Percentiles rank a stretch among this genome's conserved stretches.
Evolutionary conservation across 169 alveolate species (phyloP).

Genomic region (Eimeria praecox): DNA sequence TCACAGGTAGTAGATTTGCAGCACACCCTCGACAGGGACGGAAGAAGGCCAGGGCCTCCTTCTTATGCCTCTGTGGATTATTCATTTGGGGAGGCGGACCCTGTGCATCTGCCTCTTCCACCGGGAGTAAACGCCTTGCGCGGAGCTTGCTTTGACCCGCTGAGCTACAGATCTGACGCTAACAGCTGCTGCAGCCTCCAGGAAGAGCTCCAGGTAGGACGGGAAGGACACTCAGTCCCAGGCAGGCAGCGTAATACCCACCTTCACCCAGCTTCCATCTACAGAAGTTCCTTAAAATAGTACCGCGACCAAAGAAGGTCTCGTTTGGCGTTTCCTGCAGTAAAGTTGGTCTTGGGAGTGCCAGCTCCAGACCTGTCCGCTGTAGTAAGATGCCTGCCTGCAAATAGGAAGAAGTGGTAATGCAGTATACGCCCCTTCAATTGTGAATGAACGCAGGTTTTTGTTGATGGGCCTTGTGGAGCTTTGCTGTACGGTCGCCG

Average conservation of each 20-base stretch:
- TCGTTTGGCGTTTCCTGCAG: neutral
- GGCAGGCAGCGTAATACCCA: neutral
- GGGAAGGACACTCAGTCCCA: neutral
- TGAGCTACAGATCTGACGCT: slow-evolving; percentile 38
- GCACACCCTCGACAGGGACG: slow-evolving; percentile 49
- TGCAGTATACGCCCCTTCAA: neutral
- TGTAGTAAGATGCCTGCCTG: neutral
- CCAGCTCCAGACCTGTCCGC: neutral
- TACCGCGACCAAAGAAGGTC: neutral
- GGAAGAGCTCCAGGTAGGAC: slow-evolving; percentile 76
- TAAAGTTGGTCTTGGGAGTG: neutral
- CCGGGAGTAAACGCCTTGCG: slow-evolving; percentile 53
- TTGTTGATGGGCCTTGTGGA: slow-evolving; percentile 82
- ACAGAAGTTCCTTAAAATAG: neutral
- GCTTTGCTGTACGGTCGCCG: slow-evolving; percentile 75
- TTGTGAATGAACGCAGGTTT: slow-evolving; percentile 17
- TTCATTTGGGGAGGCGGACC: slow-evolving; percentile 54
- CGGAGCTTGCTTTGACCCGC: slow-evolving; percentile 74
- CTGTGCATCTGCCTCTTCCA: slow-evolving; percentile 61
- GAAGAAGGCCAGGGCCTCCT: slow-evolving; percentile 41
- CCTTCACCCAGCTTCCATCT: neutral
- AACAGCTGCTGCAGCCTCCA: slow-evolving; percentile 82
- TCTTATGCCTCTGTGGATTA: slow-evolving; percentile 71
- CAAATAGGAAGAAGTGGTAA: neutral
- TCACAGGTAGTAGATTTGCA: slow-evolving; percentile 60